phyloP scores from a whole-genome alignment of 139 green algal species.

The Closterium sp. region DNA sequence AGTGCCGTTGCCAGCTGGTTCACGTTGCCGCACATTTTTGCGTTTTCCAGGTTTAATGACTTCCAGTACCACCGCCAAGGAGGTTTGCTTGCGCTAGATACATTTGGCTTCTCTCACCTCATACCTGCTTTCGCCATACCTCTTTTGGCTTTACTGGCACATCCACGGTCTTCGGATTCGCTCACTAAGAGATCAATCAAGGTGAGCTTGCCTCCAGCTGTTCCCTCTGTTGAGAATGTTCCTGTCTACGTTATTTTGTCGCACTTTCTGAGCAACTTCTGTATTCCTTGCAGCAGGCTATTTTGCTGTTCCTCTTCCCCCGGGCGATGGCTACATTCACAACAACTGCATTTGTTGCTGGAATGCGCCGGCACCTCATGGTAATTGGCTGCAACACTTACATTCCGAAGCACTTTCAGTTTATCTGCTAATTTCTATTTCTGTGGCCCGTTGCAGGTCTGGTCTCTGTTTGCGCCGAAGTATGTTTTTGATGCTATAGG shows the following conservation, averaged over 20 bases:
- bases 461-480: background rate
- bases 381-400: background rate
- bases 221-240: too few relatives aligned
- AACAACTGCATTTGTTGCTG: background rate
- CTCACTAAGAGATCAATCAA: background rate
- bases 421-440: background rate
- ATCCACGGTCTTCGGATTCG: background rate
- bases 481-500: background rate
- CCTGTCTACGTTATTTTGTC: too few relatives aligned
- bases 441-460: background rate
- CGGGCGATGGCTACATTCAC: background rate
- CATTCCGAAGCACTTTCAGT: background rate
- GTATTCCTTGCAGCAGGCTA: background rate
- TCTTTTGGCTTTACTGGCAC: background rate
- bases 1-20: background rate
- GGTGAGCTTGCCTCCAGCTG: background rate
- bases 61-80: slow-evolving; percentile 5
- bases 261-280: background rate
- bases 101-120: slow-evolving; percentile 1
- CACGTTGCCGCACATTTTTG: background rate
- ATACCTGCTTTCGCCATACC: background rate
- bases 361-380: background rate
- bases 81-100: background rate
- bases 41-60: background rate
- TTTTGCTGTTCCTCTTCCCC: background rate